These are phyloP conservation scores for Camelina sativa DNA, from an alignment of 345 rosid genomes.

Conservation along the genomic window DNA sequence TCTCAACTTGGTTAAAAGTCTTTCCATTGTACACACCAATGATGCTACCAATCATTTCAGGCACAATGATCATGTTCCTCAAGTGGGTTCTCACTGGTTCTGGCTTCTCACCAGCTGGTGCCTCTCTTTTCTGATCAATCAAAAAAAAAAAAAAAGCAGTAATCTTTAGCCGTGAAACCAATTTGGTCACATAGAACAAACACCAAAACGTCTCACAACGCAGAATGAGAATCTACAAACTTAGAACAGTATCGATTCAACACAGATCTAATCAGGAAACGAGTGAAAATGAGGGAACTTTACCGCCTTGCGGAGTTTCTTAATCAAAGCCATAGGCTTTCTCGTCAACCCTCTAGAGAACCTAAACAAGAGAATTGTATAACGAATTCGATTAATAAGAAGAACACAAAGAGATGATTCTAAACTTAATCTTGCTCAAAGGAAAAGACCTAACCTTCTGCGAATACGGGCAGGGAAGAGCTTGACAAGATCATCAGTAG, in stretches of 20 bases:
- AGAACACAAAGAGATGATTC: background rate
- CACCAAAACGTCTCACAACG: background rate
- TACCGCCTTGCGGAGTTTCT: constrained; percentile 68
- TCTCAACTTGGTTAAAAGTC: constrained; percentile 29
- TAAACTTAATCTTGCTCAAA: too few species aligned
- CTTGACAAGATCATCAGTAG: constrained; percentile 60
- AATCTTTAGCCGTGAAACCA: background rate
- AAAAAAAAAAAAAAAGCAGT: background rate
- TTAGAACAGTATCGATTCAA: background rate
- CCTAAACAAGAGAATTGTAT: constrained; percentile 38
- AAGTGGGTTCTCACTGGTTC: constrained; percentile 71
- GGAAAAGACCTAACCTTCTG: constrained; percentile 50
- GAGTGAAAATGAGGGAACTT: background rate
- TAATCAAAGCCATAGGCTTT: constrained; percentile 69
- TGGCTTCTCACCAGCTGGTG: constrained; percentile 77
- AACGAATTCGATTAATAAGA: background rate
- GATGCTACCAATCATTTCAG: constrained; percentile 39
- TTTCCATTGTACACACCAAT: constrained; percentile 37
- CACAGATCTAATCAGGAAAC: background rate
- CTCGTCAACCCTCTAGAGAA: constrained; percentile 71
- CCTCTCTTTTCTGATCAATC: constrained; percentile 59
- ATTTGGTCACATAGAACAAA: background rate
- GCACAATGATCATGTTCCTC: constrained; percentile 58
- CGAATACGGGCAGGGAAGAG: constrained; percentile 68
- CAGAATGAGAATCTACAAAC: background rate